Base-by-base conservation (phyloP, 192 early-diverging fungal genomes). In the Anaeromyces robustus region DNA sequence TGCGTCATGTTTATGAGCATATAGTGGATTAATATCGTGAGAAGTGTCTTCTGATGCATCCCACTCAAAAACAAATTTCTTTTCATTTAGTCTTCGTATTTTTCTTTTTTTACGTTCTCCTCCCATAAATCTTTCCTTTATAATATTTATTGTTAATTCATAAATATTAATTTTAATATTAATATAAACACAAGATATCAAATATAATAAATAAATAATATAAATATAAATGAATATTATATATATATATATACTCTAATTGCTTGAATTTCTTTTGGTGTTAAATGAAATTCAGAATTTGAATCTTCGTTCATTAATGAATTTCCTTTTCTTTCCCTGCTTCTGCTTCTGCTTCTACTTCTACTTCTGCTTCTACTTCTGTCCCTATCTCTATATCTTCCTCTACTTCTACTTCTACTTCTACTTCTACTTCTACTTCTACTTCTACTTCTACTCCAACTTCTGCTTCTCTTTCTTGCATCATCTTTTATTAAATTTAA, bases 31-130 rank as follows among this genome's bases (percentile, higher is more conserved):
- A 78, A 94, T 91, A 82, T 98, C 96, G 39, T 92, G 86, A 26
- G 97, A 96, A 5, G 97, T 99, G 82, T 99, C 97, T 84, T 99
- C 97, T 30, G 89, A 88, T 0, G 95, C 93, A 80, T 93, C 95
- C 97, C 97, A 99, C 84, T 97, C 97, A 89, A 99, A 99, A 22
- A 95, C 94, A 85, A 99, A 97, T 83, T 96, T 96, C 78, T 96
- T 94, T 78, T 97, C 95, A 82, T 95, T 94, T 88, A 94, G 93
- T 80, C 88, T 89, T 19, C 97, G 92, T 78, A 92, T 87, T 81
- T 92, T 92, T 31, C 95, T 90, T 80, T 91, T 87, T 18, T 91
- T 86, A 30, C 83, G 79, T 52, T 95, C 94, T 68, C 90, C 92
- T 12, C 92, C 94, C 90, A 97, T 92, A 82, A 97, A 99, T 7